These are phyloP conservation scores for Tolypocladium nubicola DNA, from an alignment of 2,329 filamentous ascomycete genomes.

Conservation along the genomic window DNA sequence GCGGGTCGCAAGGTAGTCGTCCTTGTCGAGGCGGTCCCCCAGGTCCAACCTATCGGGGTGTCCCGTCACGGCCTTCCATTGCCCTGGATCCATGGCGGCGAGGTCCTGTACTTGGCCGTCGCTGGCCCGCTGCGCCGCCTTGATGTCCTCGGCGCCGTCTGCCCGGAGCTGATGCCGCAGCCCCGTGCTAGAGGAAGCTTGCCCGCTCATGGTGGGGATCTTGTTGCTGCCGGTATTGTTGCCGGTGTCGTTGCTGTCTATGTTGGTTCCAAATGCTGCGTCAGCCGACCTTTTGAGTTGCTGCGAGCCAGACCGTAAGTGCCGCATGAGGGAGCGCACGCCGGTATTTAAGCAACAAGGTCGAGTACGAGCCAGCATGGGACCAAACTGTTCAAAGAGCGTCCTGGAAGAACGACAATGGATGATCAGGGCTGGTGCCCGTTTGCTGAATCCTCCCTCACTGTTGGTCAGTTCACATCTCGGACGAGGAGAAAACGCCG, in stretches of 20 bases:
- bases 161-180: background rate
- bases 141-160: background rate
- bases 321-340: background rate
- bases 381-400: background rate
- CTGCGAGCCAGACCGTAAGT: background rate
- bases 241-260: background rate
- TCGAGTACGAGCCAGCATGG: background rate
- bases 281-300: background rate
- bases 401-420: background rate
- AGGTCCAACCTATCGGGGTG: background rate
- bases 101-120: slow-evolving; percentile 1
- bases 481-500: background rate
- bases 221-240: background rate
- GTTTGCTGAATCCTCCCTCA: background rate
- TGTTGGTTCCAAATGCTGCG: background rate
- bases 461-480: background rate
- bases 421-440: background rate
- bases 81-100: background rate
- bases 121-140: background rate
- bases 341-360: background rate
- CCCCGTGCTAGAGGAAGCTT: background rate
- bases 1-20: slow-evolving; percentile 20
- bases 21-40: slow-evolving; percentile 4
- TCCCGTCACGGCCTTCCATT: background rate
- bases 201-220: background rate